phyloP scores from a whole-genome alignment of 23 red algal genomes.

The Gracilaria gracilis region DNA sequence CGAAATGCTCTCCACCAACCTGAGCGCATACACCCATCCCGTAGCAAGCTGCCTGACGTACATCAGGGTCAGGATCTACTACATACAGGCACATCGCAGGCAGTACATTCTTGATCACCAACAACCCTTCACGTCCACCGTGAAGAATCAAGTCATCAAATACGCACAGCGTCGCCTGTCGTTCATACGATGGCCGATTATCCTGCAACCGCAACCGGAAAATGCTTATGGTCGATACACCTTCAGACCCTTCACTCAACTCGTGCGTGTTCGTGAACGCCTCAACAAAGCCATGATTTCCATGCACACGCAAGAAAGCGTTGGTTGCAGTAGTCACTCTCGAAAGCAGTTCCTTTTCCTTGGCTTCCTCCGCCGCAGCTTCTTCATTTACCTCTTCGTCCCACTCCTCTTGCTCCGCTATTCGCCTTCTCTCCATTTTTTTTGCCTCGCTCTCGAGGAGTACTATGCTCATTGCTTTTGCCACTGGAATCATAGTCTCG shows the following conservation, averaged over 20 bases:
- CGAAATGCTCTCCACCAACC: conserved; percentile 68
- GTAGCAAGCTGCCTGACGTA: conserved; percentile 88
- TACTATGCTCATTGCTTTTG: conserved; percentile 61
- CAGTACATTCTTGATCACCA: conserved; percentile 61
- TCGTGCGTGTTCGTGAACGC: conserved; percentile 66
- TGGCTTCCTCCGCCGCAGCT: conserved; percentile 62
- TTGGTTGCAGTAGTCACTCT: conserved; percentile 47
- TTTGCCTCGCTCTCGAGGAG: conserved; percentile 79
- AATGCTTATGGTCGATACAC: conserved; percentile 58
- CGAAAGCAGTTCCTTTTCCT: conserved; percentile 78
- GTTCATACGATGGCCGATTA: conserved; percentile 63
- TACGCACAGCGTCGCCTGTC: conserved; percentile 85
- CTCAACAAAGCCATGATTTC: conserved; percentile 49
- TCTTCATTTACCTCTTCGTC: conserved; percentile 87
- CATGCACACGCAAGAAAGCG: conserved; percentile 52
- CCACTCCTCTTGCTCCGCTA: conserved; percentile 81
- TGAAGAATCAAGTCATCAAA: conserved; percentile 86
- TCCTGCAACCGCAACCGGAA: conserved; percentile 81
- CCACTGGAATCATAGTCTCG: conserved; percentile 50
- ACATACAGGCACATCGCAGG: conserved; percentile 78
- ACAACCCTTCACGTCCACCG: conserved; percentile 76
- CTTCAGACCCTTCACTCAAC: conserved; percentile 41
- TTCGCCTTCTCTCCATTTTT: conserved; percentile 68
- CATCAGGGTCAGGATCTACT: conserved; percentile 71
- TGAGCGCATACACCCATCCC: conserved; percentile 89